phyloP scores from a whole-genome alignment of 352 stramenopile genomes.

The Globisporangium lucens region DNA sequence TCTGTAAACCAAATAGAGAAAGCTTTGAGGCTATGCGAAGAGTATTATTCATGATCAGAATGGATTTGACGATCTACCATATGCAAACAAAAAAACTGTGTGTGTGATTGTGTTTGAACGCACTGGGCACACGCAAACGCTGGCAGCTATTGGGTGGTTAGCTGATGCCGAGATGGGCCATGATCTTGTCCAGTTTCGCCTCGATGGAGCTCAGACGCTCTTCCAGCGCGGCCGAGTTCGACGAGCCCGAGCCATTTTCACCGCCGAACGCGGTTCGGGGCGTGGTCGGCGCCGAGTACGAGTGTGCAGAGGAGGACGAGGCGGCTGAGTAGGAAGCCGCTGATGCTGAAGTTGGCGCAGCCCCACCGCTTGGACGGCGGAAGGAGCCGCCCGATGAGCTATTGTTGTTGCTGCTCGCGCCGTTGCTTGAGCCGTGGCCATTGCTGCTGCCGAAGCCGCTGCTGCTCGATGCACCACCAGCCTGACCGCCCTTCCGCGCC shows the following conservation, averaged over 20 bases:
- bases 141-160: constrained; percentile 17
- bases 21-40: background rate
- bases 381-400: constrained; percentile 8
- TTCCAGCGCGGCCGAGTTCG: constrained; percentile 33
- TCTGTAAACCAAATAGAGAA: background rate
- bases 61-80: background rate
- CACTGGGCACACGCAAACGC: background rate
- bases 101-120: background rate
- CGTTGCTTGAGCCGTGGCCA: background rate
- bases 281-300: constrained; percentile 54
- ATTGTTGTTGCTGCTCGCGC: background rate
- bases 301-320: constrained; percentile 10
- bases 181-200: constrained; percentile 88
- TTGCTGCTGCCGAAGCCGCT: constrained; percentile 4
- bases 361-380: constrained; percentile 6
- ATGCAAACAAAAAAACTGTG: constrained; percentile 1
- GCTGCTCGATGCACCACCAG: constrained; percentile 14
- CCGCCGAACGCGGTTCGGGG: constrained; percentile 30
- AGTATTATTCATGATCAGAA: background rate
- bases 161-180: constrained; percentile 76
- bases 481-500: constrained; percentile 40
- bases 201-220: constrained; percentile 74
- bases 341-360: constrained; percentile 1
- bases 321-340: background rate
- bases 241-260: constrained; percentile 7